Conservation (phyloP, 176 grass and related monocot genomes). For the Zea luxurians region DNA sequence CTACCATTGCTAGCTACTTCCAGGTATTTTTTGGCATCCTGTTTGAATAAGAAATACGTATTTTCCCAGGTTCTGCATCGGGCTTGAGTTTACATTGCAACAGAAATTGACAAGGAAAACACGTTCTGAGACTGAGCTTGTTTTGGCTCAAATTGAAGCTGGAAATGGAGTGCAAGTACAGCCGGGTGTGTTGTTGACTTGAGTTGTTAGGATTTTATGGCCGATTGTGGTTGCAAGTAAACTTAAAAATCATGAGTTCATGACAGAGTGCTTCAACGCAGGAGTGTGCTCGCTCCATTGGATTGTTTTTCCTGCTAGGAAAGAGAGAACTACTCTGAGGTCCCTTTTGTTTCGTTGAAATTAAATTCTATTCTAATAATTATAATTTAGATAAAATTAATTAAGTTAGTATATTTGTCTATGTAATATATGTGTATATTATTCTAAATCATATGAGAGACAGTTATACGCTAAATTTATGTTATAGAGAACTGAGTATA, state of each 20-base stretch:
- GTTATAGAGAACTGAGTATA: no score
- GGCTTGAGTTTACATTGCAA: neutral
- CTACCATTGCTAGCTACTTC: slow-evolving; percentile 7
- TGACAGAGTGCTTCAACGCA: neutral
- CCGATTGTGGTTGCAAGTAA: neutral
- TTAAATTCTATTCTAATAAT: no score
- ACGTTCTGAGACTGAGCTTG: neutral
- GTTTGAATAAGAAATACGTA: neutral
- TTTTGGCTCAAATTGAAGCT: neutral
- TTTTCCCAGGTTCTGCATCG: neutral
- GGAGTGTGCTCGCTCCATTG: neutral
- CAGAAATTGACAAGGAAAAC: neutral
- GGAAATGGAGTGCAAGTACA: slow-evolving; percentile 16
- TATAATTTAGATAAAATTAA: no score
- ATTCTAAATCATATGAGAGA: no score
- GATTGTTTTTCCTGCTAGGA: neutral
- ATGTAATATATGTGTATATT: no score
- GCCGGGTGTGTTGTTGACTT: neutral
- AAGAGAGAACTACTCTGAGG: neutral
- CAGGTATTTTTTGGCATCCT: neutral
- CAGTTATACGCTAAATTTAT: no score
- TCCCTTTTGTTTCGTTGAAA: no score
- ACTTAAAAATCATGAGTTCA: neutral
- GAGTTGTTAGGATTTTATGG: neutral
- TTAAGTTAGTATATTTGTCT: no score